A percentile compares a stretch with the other conserved stretches of the same genome.
These are phyloP conservation scores for Beauveria brongniartii DNA, from an alignment of 2,329 filamentous ascomycete species.

Conservation along the genomic window DNA sequence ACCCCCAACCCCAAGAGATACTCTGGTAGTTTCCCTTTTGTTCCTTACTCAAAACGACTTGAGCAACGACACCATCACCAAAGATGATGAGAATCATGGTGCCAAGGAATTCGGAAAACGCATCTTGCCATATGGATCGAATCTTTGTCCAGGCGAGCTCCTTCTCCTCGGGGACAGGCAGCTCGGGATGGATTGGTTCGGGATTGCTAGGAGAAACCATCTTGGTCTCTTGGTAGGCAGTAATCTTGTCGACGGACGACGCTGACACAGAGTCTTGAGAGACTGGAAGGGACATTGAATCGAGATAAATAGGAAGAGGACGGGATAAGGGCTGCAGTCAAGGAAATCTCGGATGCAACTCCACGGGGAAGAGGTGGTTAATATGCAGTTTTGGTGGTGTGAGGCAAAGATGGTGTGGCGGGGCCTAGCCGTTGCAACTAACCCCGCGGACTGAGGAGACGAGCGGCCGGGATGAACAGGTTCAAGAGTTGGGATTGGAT, in stretches of 20 bases:
- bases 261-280: slow-evolving; percentile 26
- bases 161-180: slow-evolving; percentile 16
- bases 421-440: slow-evolving; percentile 5
- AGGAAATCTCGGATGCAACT: slow-evolving; percentile 4
- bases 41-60: slow-evolving; percentile 50
- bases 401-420: neutral
- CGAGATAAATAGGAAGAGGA: slow-evolving; percentile 11
- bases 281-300: slow-evolving; percentile 22
- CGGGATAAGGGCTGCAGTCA: neutral
- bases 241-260: slow-evolving; percentile 25
- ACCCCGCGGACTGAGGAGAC: neutral
- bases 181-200: slow-evolving; percentile 11
- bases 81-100: slow-evolving; percentile 62
- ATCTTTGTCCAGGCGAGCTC: slow-evolving; percentile 42
- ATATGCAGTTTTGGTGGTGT: slow-evolving; percentile 3
- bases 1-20: slow-evolving; percentile 44
- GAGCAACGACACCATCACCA: slow-evolving; percentile 63
- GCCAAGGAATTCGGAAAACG: slow-evolving; percentile 60
- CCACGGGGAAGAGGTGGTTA: slow-evolving; percentile 10
- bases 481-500: neutral
- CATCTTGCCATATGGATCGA: slow-evolving; percentile 44
- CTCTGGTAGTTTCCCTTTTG: slow-evolving; percentile 41
- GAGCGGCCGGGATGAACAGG: neutral
- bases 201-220: slow-evolving; percentile 19
- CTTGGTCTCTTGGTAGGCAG: slow-evolving; percentile 22